Evolutionary conservation across 2,329 filamentous ascomycete species (phyloP), one percentile per base, ranked within the genome.

Genomic region (Mollisia scopiformis): DNA sequence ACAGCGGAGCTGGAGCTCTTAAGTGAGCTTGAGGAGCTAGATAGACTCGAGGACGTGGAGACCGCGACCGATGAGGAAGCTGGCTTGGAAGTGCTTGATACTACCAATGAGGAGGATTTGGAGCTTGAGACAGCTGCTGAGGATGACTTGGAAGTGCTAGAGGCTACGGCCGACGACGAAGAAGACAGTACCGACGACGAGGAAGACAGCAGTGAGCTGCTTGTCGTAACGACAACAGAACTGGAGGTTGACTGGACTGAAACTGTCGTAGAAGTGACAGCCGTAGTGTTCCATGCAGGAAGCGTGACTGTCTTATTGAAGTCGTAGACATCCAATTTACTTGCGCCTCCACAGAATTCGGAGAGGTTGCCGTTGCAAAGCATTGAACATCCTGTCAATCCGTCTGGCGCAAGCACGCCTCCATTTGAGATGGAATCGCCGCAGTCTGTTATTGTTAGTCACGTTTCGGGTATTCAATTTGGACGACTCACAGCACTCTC

Each of bases 261-360:
- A 41, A n/a, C 52, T 14, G 49, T 63, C 1, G 53, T 49, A 3
- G 53, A 55, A n/a, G 33, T 50, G 11, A 57, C n/a, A 8, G 43
- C 39, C 1, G 57, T 57, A 6, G 61, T 56, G 28, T 33, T 54
- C 57, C 50, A 63, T 3, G 58, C 47, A 11, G 58, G 62, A 5
- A 64, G 59, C 14, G 25, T 61, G n/a, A 61, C 62, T 21, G 33
- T 62, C 23, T 57, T 54, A 33, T 65, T 65, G 33, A 59, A 64
- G 27, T 64, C 52, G 39, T 65, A 67, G 6, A 65, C 49, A 51
- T 62, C 55, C 25, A 67, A 10, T 35, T 57, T 56, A 19, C 37
- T 33, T 11, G 43, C n/a, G 37, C 63, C 66, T 52, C 70, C 71
- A 56, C 72, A 72, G 21, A 52, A 63, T 55, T 73, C 65, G 5